Evolutionary conservation across 805 yeast genomes (phyloP).

Genomic region (Lipomyces sp.): DNA sequence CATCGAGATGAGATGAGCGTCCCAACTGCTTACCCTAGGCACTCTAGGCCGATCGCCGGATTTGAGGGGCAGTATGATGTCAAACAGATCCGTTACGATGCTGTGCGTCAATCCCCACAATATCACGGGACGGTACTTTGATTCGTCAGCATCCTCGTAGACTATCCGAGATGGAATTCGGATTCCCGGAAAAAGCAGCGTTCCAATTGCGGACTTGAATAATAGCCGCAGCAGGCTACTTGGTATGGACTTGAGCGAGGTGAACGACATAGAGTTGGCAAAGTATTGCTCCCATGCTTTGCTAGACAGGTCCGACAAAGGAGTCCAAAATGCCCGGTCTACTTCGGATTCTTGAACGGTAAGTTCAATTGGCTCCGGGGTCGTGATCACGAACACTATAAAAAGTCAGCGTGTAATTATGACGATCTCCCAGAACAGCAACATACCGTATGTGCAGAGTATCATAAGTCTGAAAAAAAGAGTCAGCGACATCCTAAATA

Average conservation of each 20-base stretch:
- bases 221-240: neutral
- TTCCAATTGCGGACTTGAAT: slow-evolving; percentile 1
- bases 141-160: neutral
- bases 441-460: slow-evolving; percentile 37
- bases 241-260: neutral
- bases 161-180: neutral
- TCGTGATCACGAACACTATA: slow-evolving; percentile 34
- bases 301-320: slow-evolving; percentile 32
- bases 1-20: slow-evolving; percentile 10
- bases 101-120: slow-evolving; percentile 43
- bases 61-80: slow-evolving; percentile 5
- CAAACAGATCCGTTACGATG: slow-evolving; percentile 36
- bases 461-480: slow-evolving; percentile 32
- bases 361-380: slow-evolving; percentile 27
- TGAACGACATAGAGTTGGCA: slow-evolving; percentile 30
- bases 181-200: slow-evolving; percentile 12
- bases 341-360: slow-evolving; percentile 39
- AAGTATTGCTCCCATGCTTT: slow-evolving; percentile 24
- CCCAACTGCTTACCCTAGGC: slow-evolving; percentile 15
- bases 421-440: too few species aligned
- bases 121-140: slow-evolving; percentile 4
- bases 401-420: neutral
- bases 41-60: slow-evolving; percentile 6
- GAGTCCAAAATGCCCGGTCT: slow-evolving; percentile 41
- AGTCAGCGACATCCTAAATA: neutral